Evolutionary conservation across 2,329 filamentous ascomycete genomes (phyloP), one percentile per base, ranked within the genome.

Genomic region (Fusarium buxicola): DNA sequence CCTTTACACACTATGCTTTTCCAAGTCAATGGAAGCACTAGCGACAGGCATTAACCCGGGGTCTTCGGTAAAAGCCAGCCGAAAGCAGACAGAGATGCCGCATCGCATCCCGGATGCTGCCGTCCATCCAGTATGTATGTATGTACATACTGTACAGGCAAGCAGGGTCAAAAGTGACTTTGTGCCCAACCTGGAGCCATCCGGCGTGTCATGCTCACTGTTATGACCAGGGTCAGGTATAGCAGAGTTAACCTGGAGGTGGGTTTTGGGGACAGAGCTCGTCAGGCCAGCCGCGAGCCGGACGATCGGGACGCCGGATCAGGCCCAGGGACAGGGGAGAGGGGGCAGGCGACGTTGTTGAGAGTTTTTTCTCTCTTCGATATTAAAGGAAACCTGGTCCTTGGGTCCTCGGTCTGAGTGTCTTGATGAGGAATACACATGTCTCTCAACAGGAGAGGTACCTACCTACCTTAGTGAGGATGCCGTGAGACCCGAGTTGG

Each of bases 271-370:
- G 10, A 32, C 55, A 62, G 46, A 55, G 50, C 40, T 21, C 21
- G 21, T 53, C 43, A 43, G 32, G 35, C 27, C 47, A 39, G 40
- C 24, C 38, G 25, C 7, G 53, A 52, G 41, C 54, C 48, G 54
- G 49, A 34, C 18, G 36, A 44, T 55, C 38, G 18, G 46, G 32
- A 50, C 52, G 34, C 28, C 58, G 56, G 69, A 68, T 68, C 51
- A 68, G 56, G 69, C 66, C 65, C 51, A 68, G 35, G 46, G 25
- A 34, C 45, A 8, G 30, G 21, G 49, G 41, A 45, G 27, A 30
- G 38, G 38, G 18, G 24, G 55, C 25, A 18, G 21, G 21, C 6
- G 21, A 21, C 4, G 21, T 6, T 21, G 21, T 21, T 21, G 21
- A 21, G 21, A 21, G 21, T 4, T 4, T 21, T 21, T 21, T n/a